Base-by-base conservation (phyloP, 2,329 filamentous ascomycete species). In the Huntiella savannae region DNA sequence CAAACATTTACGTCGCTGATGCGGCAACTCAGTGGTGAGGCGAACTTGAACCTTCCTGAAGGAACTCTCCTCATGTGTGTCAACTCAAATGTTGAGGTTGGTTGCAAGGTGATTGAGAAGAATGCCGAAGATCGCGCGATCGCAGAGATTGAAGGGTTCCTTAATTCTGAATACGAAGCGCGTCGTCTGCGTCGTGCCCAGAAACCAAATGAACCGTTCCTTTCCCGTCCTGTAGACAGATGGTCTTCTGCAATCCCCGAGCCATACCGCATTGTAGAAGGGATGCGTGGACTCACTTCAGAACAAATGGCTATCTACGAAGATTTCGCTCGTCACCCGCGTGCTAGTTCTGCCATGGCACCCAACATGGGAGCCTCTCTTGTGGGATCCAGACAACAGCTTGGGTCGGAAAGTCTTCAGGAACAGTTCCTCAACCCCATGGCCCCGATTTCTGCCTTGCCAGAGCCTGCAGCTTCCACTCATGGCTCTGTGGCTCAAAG, bases 1-100 rank as follows among this genome's bases (percentile, higher is more conserved):
- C 91, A 92, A 60, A 96, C 92, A 63, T 93, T 98, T 62, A 92
- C 82, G 46, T 98, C 96, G 62, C 93, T 96, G 58, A 86, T 98
- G 60, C 81, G 91, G 45, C 70, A 69, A 42, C 60, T 78, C n/a
- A 70, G 75, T 3, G 66, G 63, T 42, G 75, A 79, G 34, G 71
- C 93, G 34, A 77, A 84, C 46, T 81, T 84, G 45, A 82, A 83
- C 12, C 71, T 98, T 51, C 85, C 91, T 0, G 91, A 98, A 63
- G 91, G 91, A 5, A 83, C 91, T 32, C 91, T 98, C 51, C 75
- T 96, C 48, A 95, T 98, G 84, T 96, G 92, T 61, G 88, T 98
- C 51, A 98, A 96, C 60, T 88, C 92, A 53, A 98, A 98, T 59
- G 71, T 98, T 28, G 91, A 98, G 54, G 72, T 86, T 36, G 88